A percentile compares a stretch with the other conserved stretches of the same genome.
Conservation (phyloP, 1,139 yeast species). For the Nadsonia starkeyi-henricii region DNA sequence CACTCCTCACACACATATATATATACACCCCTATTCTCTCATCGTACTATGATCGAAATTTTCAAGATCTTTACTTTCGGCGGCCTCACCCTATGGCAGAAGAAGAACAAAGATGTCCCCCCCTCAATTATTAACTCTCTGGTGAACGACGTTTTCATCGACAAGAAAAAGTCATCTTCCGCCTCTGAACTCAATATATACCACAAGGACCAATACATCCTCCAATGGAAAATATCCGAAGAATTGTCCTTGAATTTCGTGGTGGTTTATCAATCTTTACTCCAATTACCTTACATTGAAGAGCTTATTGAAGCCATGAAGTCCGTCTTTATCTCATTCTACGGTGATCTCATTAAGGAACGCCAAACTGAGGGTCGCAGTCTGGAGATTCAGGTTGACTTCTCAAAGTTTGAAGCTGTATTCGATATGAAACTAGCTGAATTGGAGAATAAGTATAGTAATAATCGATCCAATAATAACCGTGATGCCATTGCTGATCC, state of each 20-base stretch:
- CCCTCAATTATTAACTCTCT: slow-evolving; percentile 34
- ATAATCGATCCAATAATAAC: not conserved
- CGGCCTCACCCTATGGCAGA: slow-evolving; percentile 44
- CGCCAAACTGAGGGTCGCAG: slow-evolving; percentile 7
- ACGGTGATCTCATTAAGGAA: slow-evolving; percentile 15
- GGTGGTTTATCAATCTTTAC: slow-evolving; percentile 23
- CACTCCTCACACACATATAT: no score
- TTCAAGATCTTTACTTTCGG: slow-evolving; percentile 40
- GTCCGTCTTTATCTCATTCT: slow-evolving; percentile 22
- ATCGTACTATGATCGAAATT: slow-evolving; percentile 36
- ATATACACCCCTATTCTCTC: no score
- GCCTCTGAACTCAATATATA: slow-evolving; percentile 4
- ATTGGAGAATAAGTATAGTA: slow-evolving; percentile 10
- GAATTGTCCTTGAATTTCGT: slow-evolving; percentile 24
- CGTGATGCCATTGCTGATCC: not conserved
- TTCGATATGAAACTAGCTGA: slow-evolving; percentile 22
- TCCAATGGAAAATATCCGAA: slow-evolving; percentile 23
- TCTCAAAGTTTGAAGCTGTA: slow-evolving; percentile 20
- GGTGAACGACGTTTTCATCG: slow-evolving; percentile 36
- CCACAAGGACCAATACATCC: slow-evolving; percentile 24
- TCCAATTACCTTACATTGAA: slow-evolving; percentile 24
- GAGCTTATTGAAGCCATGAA: slow-evolving; percentile 22
- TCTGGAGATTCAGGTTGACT: slow-evolving; percentile 11
- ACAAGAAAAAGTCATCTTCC: slow-evolving; percentile 6
- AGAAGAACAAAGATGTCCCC: slow-evolving; percentile 32